These are phyloP conservation scores for Cudoniella acicularis DNA, from an alignment of 495 filamentous ascomycete species.

Conservation along the genomic window DNA sequence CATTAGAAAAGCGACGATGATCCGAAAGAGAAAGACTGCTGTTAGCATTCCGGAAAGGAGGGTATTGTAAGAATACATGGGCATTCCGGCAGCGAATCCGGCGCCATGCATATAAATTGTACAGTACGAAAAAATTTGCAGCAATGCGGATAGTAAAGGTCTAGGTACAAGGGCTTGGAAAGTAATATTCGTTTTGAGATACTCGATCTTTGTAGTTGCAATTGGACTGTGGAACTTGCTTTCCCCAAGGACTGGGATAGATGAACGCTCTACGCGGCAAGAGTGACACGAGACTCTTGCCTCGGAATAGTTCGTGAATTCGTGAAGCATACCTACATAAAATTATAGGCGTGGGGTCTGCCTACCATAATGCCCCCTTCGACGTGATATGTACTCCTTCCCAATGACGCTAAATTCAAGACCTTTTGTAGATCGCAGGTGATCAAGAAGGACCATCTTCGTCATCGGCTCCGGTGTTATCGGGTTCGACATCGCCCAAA, in stretches of 20 bases:
- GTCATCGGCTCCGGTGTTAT: constrained; percentile 22
- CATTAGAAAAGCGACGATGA: background rate
- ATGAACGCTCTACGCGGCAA: background rate
- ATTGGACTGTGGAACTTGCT: background rate
- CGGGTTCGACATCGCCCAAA: constrained; percentile 19
- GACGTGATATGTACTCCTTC: background rate
- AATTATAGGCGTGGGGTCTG: background rate
- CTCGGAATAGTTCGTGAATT: background rate
- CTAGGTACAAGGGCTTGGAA: too few relatives aligned
- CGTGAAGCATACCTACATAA: constrained; percentile 3
- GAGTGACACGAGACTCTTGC: background rate
- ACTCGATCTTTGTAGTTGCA: too few relatives aligned
- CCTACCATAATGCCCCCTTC: background rate
- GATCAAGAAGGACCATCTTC: constrained; percentile 17
- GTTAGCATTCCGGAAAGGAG: background rate
- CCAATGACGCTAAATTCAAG: constrained; percentile 24
- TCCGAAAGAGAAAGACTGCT: background rate
- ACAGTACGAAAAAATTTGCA: too few relatives aligned
- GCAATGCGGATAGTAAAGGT: too few relatives aligned
- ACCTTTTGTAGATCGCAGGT: background rate
- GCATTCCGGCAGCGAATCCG: too few relatives aligned
- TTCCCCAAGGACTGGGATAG: too few relatives aligned
- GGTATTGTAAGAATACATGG: too few relatives aligned
- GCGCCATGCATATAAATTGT: too few relatives aligned
- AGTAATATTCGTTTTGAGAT: too few relatives aligned